These are phyloP conservation scores for Striga hermonthica DNA, from an alignment of 305 asterid genomes.

Conservation along the genomic window DNA sequence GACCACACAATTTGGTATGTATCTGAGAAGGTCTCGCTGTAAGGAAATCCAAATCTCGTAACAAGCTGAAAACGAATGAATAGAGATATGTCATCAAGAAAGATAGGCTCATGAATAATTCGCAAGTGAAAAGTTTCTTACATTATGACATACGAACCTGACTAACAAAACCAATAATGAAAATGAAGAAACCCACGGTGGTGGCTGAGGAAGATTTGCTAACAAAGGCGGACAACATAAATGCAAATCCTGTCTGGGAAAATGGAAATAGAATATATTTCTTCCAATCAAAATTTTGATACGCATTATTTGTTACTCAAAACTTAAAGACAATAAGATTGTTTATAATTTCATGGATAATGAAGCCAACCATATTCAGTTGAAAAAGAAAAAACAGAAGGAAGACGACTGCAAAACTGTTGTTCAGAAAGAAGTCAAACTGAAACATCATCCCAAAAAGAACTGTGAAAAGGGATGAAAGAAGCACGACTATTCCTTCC, in stretches of 20 bases:
- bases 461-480: conserved; percentile 60
- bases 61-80: conserved; percentile 50
- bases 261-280: conserved; percentile 26
- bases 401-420: conserved; percentile 63
- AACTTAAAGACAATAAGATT: conserved; percentile 13
- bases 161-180: conserved; percentile 72
- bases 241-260: conserved; percentile 77
- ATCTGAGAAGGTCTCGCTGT: conserved; percentile 35
- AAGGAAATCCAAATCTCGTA: conserved; percentile 58
- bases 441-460: conserved; percentile 79
- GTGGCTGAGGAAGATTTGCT: conserved; percentile 82
- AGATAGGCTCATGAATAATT: conserved; percentile 23
- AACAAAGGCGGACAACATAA: conserved; percentile 73
- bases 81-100: conserved; percentile 31
- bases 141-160: conserved; percentile 50
- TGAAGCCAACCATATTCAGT: conserved; percentile 63
- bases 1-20: conserved; percentile 63
- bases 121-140: conserved; percentile 21
- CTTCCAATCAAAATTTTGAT: conserved; percentile 21
- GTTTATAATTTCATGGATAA: conserved; percentile 21
- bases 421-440: conserved; percentile 60
- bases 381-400: conserved; percentile 79
- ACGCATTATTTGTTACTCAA: conserved; percentile 6
- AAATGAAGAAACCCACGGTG: conserved; percentile 63
- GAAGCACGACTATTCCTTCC: conserved; percentile 63